These are phyloP conservation scores for Eimeria tenella DNA, from an alignment of 169 alveolate genomes.

Conservation along the genomic window DNA sequence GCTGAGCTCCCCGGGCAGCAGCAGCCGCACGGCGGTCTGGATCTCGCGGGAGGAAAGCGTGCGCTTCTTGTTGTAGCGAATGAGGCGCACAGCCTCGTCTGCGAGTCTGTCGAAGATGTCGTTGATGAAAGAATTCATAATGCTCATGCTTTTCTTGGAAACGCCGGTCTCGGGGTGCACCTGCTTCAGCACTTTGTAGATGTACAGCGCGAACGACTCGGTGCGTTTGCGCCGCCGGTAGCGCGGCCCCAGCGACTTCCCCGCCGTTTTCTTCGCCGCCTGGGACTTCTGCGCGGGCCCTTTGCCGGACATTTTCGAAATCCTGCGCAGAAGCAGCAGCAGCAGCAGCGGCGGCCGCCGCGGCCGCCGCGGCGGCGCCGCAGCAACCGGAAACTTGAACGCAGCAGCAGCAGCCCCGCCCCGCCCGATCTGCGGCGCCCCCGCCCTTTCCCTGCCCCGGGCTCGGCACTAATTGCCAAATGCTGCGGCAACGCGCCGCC, in stretches of 20 bases:
- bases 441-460: too few relatives aligned
- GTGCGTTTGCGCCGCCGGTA: slow-evolving; percentile 80
- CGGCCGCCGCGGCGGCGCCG: slow-evolving; percentile 12
- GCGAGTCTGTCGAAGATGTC: slow-evolving; percentile 98
- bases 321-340: neutral
- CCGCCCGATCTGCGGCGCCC: too few relatives aligned
- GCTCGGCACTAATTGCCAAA: too few relatives aligned
- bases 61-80: slow-evolving; percentile 96
- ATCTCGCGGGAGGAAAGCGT: slow-evolving; percentile 99
- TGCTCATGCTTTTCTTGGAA: slow-evolving; percentile 97
- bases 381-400: too few relatives aligned
- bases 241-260: slow-evolving; percentile 73
- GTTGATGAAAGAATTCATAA: slow-evolving; percentile 97
- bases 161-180: slow-evolving; percentile 99
- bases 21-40: slow-evolving; percentile 98
- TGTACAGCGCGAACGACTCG: slow-evolving; percentile 87
- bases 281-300: slow-evolving; percentile 82
- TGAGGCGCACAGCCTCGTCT: slow-evolving; percentile 96
- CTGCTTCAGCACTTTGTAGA: slow-evolving; percentile 96
- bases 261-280: slow-evolving; percentile 83
- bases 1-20: slow-evolving; percentile 99
- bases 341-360: neutral
- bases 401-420: too few relatives aligned
- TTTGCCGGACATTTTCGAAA: slow-evolving; percentile 76
- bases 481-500: too few relatives aligned